Percentiles rank a stretch among this genome's conserved stretches.
These are phyloP conservation scores for Thelephora ganbajun DNA, from an alignment of 768 basidiomycete genomes.

Conservation along the genomic window DNA sequence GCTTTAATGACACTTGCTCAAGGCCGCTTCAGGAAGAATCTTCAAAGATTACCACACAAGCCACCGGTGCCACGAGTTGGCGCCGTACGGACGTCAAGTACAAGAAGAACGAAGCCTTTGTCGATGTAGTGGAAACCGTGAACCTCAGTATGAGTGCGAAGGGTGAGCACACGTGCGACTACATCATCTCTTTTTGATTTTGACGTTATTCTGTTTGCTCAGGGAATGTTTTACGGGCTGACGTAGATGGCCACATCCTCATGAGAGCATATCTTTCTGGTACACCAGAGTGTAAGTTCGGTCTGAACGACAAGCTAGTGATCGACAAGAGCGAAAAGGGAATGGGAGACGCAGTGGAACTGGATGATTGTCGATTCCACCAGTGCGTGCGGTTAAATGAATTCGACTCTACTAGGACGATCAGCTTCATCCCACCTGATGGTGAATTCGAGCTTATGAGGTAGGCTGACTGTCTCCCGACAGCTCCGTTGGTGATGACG, in stretches of 20 bases:
- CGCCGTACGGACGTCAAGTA: conserved; percentile 92
- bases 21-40: conserved; percentile 67
- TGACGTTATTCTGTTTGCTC: background rate
- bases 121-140: conserved; percentile 97
- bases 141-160: conserved; percentile 97
- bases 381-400: conserved; percentile 94
- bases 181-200: conserved; percentile 1
- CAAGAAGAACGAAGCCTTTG: conserved; percentile 99
- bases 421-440: conserved; percentile 96
- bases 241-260: conserved; percentile 94
- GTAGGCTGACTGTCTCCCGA: conserved; percentile 26
- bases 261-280: conserved; percentile 97
- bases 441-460: conserved; percentile 98
- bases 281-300: conserved; percentile 97
- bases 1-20: background rate
- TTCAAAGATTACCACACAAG: conserved; percentile 92
- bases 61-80: conserved; percentile 96
- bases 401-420: conserved; percentile 87
- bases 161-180: conserved; percentile 31
- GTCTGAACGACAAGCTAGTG: conserved; percentile 95
- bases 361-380: conserved; percentile 98
- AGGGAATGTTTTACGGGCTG: conserved; percentile 88
- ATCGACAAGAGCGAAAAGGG: conserved; percentile 70
- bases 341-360: conserved; percentile 64
- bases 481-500: conserved; percentile 1